phyloP scores from a whole-genome alignment of 2,329 filamentous ascomycete species.

The Penicillium concentricum region DNA sequence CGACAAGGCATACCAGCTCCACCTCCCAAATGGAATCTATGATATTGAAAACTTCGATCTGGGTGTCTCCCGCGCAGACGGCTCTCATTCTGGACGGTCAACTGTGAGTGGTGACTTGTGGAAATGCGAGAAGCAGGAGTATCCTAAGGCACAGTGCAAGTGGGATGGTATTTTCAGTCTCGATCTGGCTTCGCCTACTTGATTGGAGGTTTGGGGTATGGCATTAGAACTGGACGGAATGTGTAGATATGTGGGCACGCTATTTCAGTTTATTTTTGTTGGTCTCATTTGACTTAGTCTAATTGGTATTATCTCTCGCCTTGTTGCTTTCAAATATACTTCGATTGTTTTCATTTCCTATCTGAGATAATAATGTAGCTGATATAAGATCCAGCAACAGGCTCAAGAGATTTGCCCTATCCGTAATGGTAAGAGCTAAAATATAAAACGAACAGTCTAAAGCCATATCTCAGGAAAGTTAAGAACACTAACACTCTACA shows the following conservation, averaged over 20 bases:
- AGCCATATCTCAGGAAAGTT: no score
- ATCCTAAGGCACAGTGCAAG: slow-evolving; percentile 7
- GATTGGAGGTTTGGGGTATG: background rate
- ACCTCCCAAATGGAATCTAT: slow-evolving; percentile 16
- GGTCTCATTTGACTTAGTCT: background rate
- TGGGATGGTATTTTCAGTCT: slow-evolving; percentile 20
- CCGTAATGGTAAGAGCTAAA: background rate
- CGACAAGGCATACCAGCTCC: slow-evolving; percentile 12
- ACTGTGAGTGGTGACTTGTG: slow-evolving; percentile 9
- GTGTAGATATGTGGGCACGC: background rate
- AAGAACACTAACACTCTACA: background rate
- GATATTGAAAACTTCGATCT: slow-evolving; percentile 18
- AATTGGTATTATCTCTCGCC: no score
- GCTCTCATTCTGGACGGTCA: slow-evolving; percentile 5
- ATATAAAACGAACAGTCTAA: no score
- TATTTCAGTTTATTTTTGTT: background rate
- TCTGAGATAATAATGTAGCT: background rate
- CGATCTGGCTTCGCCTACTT: slow-evolving; percentile 3
- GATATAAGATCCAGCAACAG: background rate
- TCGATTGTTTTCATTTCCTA: background rate
- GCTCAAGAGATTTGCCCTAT: background rate
- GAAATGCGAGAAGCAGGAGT: slow-evolving; percentile 12
- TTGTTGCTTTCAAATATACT: background rate
- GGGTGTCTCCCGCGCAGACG: slow-evolving; percentile 11
- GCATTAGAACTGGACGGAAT: background rate